Evolutionary conservation across 192 early-diverging fungal species (phyloP), one percentile per base, ranked within the genome.

Genomic region (Coemansia guatemalensis): DNA sequence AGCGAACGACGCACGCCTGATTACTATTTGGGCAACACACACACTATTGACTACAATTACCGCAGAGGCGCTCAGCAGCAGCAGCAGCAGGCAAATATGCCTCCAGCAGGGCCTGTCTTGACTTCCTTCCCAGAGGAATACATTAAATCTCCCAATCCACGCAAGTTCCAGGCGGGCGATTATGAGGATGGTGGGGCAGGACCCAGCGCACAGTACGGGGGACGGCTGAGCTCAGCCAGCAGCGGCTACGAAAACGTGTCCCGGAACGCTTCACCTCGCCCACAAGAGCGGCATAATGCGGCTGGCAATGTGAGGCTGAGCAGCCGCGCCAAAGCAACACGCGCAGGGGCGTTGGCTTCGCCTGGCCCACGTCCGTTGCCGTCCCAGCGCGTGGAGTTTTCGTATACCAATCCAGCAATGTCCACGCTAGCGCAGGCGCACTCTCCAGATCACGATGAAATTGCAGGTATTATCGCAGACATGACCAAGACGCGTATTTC

Each of bases 391-490:
- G 76, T 73, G 11, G 76, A 79, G 61, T 73, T 79, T 63, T 67
- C 71, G 1, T 70, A 64, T 50, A 56, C 71, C 0, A 67, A 32
- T 12, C 76, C 71, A 1, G 65, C 54, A 21, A 66, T 58, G 62
- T 49, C 53, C 8, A 56, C 60, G 35, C 26, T 62, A 22, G 52
- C 71, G 11, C 49, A 56, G 24, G 59, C 74, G 6, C 56, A 32
- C 18, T 64, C 67, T 23, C 71, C 71, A 14, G 76, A 79, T 35
- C 62, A 71, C 57, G 73, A 75, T 56, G 76, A 79, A 51, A 79
- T 79, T 23, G 71, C 76, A 26, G 76, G 73, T 18, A 79, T 79
- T 20, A 79, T 79, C 22, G 71, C 71, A 18, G 76, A 73, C 53
- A 79, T 79, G 76, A 79, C 67, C 63, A 79, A 66, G 6, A 23